Base-by-base conservation (phyloP, 208 protist genomes). In the Crithidia bombi region DNA sequence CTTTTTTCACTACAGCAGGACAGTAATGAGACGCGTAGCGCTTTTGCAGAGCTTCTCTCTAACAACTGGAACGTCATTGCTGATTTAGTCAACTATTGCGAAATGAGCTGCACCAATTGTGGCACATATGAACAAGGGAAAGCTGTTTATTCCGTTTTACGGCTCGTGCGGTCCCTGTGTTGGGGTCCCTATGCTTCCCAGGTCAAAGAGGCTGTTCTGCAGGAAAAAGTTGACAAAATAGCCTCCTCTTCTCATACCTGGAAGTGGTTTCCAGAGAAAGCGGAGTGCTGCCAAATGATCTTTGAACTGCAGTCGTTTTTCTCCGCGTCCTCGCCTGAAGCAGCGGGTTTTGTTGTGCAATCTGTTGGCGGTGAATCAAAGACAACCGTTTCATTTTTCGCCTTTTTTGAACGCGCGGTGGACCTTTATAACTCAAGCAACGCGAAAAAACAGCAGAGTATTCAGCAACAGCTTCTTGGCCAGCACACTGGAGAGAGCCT, bases 31-130 rank as follows among this genome's bases (percentile, higher is more conserved):
- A 21, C 35, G 4, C 9, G 9, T 12, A 43, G 50, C 26, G 32
- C 47, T 44, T 71, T 77, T 49, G n/a, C 39, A 6, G 71, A 67
- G 38, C 46, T 77, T 0, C 50, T 71, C 23, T 57, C 47, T 15
- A 38, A 67, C 28, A 71, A 66, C 41, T 77, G 71, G 71, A 39
- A 21, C 17, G 28, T 67, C 25, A 15, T 77, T 5, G 32, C n/a
- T 0, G 47, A 77, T 21, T 47, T 77, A 15, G 21, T 56, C 15
- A 19, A 3, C 21, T 71, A 71, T 52, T 77, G 71, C 35, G 19
- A 54, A 7, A 33, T 35, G 15, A 47, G 36, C 1, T 56, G 12
- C n/a, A 10, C 33, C 0, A 6, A 21, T 32, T 44, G 41, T 41
- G 21, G 46, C 47, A 41, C 3, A 3, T 0, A 3, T 7, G 10